Evolutionary conservation across 2,329 filamentous ascomycete genomes (phyloP), one percentile per base, ranked within the genome.

Genomic region (Pseudogymnoascus sp.): DNA sequence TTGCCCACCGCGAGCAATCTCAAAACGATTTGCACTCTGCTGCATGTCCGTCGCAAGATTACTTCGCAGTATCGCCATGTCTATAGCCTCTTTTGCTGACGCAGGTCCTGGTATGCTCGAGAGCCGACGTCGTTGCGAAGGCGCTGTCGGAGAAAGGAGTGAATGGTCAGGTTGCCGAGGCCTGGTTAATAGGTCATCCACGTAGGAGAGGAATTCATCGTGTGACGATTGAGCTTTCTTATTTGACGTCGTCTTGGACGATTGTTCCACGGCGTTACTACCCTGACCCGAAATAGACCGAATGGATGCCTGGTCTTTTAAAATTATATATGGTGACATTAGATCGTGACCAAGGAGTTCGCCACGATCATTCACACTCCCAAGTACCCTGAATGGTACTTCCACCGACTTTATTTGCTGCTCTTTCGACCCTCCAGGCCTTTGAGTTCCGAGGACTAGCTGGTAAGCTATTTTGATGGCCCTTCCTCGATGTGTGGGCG

Each of bases 401-500:
- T 96, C 93, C 42, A 97, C 88, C n/a, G 91, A 91, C 69, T 88
- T 90, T 51, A 97, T 87, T 68, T 91, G 91, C 66, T 93, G 87
- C 68, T 92, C 90, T 68, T 86, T 89, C 25, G 84, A 81, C 12
- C 87, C 89, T 8, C 90, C 91, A 1, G 90, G 87, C 65, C 92
- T 81, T 74, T 99, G 94, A 0, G 93, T 96, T 48, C 93, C 93
- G 66, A 99, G 90, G 8, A 95, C 87, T 10, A 99, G 79, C 72
- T 90, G 90, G 76, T 99, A 99, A 1, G 86, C 84, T 59, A 97
- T 92, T 75, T 97, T 97, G 71, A 97, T 94, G 0, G 91, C 91
- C 71, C 94, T 92, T 9, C 94, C 94, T 68, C 89, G 89, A 73
- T 97, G 91, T 12, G 86, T 91, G 5, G 94, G 93, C 21, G 94